Base-by-base conservation (phyloP, 139 green algal species). In the Auxenochlorella protothecoides region DNA sequence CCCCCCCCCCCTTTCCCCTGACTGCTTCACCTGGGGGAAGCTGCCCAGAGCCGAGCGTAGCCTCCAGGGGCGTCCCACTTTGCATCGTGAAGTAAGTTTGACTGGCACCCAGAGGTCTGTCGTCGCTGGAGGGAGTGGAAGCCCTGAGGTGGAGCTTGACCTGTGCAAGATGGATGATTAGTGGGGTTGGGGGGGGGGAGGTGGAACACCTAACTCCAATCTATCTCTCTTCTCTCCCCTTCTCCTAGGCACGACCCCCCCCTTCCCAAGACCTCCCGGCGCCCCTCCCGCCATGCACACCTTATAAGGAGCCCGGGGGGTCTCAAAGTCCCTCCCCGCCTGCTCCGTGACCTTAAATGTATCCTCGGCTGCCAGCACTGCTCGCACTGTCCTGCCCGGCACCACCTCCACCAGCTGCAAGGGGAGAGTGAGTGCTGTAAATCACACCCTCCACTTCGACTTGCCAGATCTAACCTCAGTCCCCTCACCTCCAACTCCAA, bases 241-340 rank as follows among this genome's bases (percentile, higher is more conserved):
- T 44, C 1, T 44, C 27, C 27, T 44, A 44, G 27, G 27, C 27
- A 44, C 27, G 27, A 44, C 27, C 27, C 27, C 27, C 27, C 27
- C 27, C 27, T 44, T 44, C 27, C 27, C 27, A 44, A 44, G 27
- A 44, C 27, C 27, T 44, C 27, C 27, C 27, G 27, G 27, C 27
- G 62, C 73, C 9, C 13, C 53, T 15, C 59, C 7, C 10, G 10
- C 5, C 55, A 74, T 11, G 15, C 14, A 27, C 61, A 92, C 88
- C 82, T 92, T 83, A 78, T 90, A 94, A 3, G 91, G 91, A 15
- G 85, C 71, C 3, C 89, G 60, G 2, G 89, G 86, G 12, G 72
- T 86, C 76, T 96, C 91, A 86, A 86, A 96, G n/a, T 79, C 75
- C 15, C 78, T 69, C 11, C 79, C 84, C 55, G 86, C 77, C 16